Conservation (phyloP, 345 rosid genomes). For the Linum tenue region DNA sequence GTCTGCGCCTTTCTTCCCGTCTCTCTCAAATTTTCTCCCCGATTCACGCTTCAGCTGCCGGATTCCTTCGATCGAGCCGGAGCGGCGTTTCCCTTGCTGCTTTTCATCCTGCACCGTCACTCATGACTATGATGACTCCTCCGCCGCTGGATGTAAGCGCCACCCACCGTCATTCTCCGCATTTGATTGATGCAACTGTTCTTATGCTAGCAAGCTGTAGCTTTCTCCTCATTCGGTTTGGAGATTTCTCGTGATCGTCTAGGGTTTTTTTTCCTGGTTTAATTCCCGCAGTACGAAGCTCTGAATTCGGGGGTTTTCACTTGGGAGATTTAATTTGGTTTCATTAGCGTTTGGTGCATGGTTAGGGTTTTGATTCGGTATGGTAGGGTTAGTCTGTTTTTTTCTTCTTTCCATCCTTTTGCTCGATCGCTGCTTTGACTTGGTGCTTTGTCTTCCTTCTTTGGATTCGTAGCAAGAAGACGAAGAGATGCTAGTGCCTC, state of each 20-base stretch:
- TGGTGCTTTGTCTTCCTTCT: neutral
- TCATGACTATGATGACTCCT: neutral
- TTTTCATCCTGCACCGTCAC: neutral
- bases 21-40: neutral
- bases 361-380: neutral
- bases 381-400: slow-evolving; percentile 1
- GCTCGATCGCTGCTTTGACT: neutral
- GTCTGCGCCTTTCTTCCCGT: neutral
- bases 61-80: neutral
- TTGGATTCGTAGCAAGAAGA: slow-evolving; percentile 14
- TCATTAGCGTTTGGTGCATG: too few relatives aligned
- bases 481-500: slow-evolving; percentile 39
- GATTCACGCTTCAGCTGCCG: neutral
- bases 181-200: neutral
- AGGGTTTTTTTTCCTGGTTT: too few relatives aligned
- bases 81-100: neutral
- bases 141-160: neutral
- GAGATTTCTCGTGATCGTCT: neutral
- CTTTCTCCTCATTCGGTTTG: neutral
- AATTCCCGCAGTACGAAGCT: too few relatives aligned
- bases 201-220: neutral
- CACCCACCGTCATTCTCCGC: neutral
- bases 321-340: neutral
- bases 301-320: neutral
- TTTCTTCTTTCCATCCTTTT: too few relatives aligned